Base-by-base conservation (phyloP, 1,284 basidiomycete genomes). In the Leccinum colubrinum region DNA sequence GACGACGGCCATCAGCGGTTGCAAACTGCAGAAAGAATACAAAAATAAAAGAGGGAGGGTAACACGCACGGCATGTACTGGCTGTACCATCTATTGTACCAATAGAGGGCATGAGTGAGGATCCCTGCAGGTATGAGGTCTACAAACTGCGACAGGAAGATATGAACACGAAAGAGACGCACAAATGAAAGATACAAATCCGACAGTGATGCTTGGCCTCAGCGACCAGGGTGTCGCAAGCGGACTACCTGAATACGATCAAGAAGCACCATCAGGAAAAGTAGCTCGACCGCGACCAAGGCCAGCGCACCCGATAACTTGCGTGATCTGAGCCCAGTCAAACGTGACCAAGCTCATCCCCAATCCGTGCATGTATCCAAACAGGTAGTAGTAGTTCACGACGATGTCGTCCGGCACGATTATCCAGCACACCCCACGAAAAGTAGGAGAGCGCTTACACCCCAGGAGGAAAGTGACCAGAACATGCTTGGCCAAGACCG, bases 351-450 rank as follows among this genome's bases (percentile, higher is more conserved):
- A 69, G 60, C 83, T 83, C 85, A 86, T 88, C 8, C 92, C 92
- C 65, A 94, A 73, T 0, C 94, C 93, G 12, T 85, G 84, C 11
- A 81, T 75, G 43, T 88, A 87, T 59, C 95, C 94, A 70, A 96
- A 95, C 53, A 97, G 30, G 27, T 30, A 30, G 27, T 30, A 78
- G 67, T 93, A 84, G 70, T 88, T 88, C 65, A 88, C 76, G 51
- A 78, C 79, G 63, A 82, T 65, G 63, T 88, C 85, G 65, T 95
- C 83, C 0, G 93, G 93, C 4, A 80, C 83, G 57, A 30, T 30
- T 30, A 91, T 86, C 91, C 91, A 94, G 74, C 88, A 91, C n/a
- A 88, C 27, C 80, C 82, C 86, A 93, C n/a, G 84, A 83, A 71
- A 89, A 88, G 62, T 79, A 79, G 11, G 27, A 27, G 27, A 27